Base-by-base conservation (phyloP, 768 basidiomycete species). In the Leccinum boreale region DNA sequence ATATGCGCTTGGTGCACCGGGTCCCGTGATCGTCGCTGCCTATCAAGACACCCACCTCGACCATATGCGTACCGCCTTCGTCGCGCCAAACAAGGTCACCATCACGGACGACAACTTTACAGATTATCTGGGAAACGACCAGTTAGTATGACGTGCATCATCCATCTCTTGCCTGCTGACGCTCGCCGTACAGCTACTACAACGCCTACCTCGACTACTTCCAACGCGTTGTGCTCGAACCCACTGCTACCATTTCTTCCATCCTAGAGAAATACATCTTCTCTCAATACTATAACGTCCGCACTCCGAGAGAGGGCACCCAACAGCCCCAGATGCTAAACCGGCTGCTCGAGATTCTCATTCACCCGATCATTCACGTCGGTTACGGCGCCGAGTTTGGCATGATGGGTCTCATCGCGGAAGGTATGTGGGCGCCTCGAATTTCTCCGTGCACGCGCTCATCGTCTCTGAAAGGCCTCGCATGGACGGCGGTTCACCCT, bases 311-410 rank as follows among this genome's bases (percentile, higher is more conserved):
- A 33, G 62, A 57, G 35, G 70, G 64, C 11, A 70, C 71, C 5
- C 67, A 73, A 47, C 77, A 81, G 26, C 83, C 83, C 0, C 71
- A 79, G 59, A 85, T 89, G 84, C 70, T 89, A 2, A 80, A 77
- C 58, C 79, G 86, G 14, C 77, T 85, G 58, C 60, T 86, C 31
- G 77, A 80, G 12, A 85, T 85, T 19, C 70, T 89, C 23, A 57
- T 89, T 2, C 89, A 90, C 59, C 84, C 87, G 0, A 60, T 88
- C 56, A 88, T 90, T 39, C 85, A 89, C 63, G 60, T 74, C 4
- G 87, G 85, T 4, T 82, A 83, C 65, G 88, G 86, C 2, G 69
- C 79, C 8, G 89, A 89, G 65, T 89, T 89, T 57, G 79, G 79
- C 14, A 52, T 89, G 33, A 80, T 79, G 11, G 87, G 86, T 2